These are phyloP conservation scores for Lactarius psammicola DNA, from an alignment of 768 basidiomycete species.

Conservation along the genomic window DNA sequence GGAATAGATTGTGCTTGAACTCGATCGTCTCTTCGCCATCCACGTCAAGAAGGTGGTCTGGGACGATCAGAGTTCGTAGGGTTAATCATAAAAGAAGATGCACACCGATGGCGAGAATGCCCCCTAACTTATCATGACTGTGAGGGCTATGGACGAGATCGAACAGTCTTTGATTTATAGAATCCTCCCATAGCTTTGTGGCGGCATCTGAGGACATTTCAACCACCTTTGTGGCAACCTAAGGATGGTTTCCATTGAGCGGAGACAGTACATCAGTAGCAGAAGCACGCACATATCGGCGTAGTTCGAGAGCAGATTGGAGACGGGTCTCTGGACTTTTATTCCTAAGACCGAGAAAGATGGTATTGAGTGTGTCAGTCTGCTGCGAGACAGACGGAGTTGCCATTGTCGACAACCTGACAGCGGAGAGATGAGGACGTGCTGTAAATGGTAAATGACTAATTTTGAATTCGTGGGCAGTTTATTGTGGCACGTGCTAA, in stretches of 20 bases:
- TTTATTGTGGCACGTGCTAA: background rate
- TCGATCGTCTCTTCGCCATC: slow-evolving; percentile 81
- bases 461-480: too few species aligned
- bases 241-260: slow-evolving; percentile 18
- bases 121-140: slow-evolving; percentile 78
- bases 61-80: slow-evolving; percentile 29
- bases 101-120: slow-evolving; percentile 83
- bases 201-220: slow-evolving; percentile 83
- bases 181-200: slow-evolving; percentile 82
- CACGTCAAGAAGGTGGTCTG: slow-evolving; percentile 73
- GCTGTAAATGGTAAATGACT: background rate
- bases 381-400: slow-evolving; percentile 56
- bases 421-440: background rate
- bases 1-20: slow-evolving; percentile 75
- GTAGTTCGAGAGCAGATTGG: slow-evolving; percentile 68
- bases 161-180: slow-evolving; percentile 75
- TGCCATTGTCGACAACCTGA: slow-evolving; percentile 48
- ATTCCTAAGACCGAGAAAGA: slow-evolving; percentile 66
- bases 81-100: slow-evolving; percentile 1
- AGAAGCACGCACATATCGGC: slow-evolving; percentile 60
- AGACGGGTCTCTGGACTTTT: slow-evolving; percentile 61
- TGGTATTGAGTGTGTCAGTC: slow-evolving; percentile 59
- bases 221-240: slow-evolving; percentile 72
- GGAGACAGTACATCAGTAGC: slow-evolving; percentile 2
- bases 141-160: slow-evolving; percentile 82